Percentiles rank a stretch among this genome's conserved stretches.
Evolutionary conservation across 2,329 filamentous ascomycete species (phyloP).

Genomic region (Aspergillus phoenicis): DNA sequence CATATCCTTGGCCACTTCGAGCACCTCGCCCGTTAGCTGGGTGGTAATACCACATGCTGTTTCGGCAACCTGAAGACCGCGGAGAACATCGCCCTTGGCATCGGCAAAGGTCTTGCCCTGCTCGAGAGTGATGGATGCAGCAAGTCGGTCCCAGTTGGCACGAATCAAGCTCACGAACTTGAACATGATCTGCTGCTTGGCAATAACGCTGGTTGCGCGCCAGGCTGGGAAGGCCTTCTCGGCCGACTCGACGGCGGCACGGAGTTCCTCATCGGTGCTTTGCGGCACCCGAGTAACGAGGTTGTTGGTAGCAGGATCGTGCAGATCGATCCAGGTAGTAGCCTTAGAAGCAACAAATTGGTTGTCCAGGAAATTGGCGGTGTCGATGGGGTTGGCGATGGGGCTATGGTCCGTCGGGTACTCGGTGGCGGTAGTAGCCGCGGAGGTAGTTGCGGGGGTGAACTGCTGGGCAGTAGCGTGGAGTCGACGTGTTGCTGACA

Average conservation of each 20-base stretch:
- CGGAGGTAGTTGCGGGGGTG: slow-evolving; percentile 52
- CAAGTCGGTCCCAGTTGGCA: slow-evolving; percentile 66
- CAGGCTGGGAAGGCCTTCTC: slow-evolving; percentile 65
- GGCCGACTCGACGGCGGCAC: slow-evolving; percentile 63
- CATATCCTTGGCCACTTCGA: slow-evolving; percentile 71
- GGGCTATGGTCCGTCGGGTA: slow-evolving; percentile 61
- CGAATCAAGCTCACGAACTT: slow-evolving; percentile 66
- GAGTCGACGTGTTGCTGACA: slow-evolving; percentile 39
- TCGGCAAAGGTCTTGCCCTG: slow-evolving; percentile 71
- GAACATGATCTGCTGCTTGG: slow-evolving; percentile 67
- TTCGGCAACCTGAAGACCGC: slow-evolving; percentile 68
- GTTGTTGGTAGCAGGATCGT: slow-evolving; percentile 68
- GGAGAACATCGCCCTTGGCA: slow-evolving; percentile 67
- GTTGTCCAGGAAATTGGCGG: slow-evolving; percentile 67
- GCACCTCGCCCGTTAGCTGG: slow-evolving; percentile 66
- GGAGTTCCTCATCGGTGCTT: slow-evolving; percentile 65
- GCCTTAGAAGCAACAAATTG: slow-evolving; percentile 61
- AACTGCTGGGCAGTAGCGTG: slow-evolving; percentile 60
- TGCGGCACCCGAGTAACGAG: slow-evolving; percentile 67
- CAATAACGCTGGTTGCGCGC: slow-evolving; percentile 62
- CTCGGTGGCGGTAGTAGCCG: slow-evolving; percentile 52
- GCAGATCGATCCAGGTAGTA: slow-evolving; percentile 64
- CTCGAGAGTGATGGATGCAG: slow-evolving; percentile 67
- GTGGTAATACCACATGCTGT: slow-evolving; percentile 69
- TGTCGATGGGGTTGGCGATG: slow-evolving; percentile 59